A percentile compares a stretch with the other conserved stretches of the same genome.
Evolutionary conservation across 148 eudicot genomes (phyloP).

Genomic region (Cornus suecica): DNA sequence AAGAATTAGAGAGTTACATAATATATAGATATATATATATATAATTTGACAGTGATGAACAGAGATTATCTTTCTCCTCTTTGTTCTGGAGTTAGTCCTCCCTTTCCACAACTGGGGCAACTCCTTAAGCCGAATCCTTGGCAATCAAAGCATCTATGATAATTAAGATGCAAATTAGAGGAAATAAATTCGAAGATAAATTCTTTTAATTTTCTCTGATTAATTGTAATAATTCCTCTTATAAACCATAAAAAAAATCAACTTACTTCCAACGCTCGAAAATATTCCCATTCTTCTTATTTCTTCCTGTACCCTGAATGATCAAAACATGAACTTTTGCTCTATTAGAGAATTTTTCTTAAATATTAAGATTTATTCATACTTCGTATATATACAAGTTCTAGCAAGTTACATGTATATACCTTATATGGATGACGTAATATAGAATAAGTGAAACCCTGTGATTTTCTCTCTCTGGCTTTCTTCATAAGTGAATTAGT

Average conservation of each 20-base stretch:
- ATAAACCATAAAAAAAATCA: not conserved
- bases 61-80: conserved; percentile 61
- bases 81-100: conserved; percentile 92
- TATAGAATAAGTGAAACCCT: too few relatives aligned
- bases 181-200: not conserved
- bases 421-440: too few relatives aligned
- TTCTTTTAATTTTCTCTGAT: too few relatives aligned
- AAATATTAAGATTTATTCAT: too few relatives aligned
- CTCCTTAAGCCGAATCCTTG: conserved; percentile 85
- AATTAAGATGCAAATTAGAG: not conserved
- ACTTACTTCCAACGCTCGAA: conserved; percentile 97
- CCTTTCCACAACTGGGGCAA: conserved; percentile 79
- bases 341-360: too few relatives aligned
- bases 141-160: conserved; percentile 75
- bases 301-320: conserved; percentile 81
- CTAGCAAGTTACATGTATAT: too few relatives aligned
- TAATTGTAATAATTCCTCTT: not conserved
- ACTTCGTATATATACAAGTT: too few relatives aligned
- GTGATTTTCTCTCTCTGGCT: too few relatives aligned
- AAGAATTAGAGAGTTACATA: not conserved
- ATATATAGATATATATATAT: not conserved
- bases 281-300: conserved; percentile 94
- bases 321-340: not conserved
- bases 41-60: not conserved
- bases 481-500: too few relatives aligned